Base-by-base conservation (phyloP, 192 early-diverging fungal species). In the Coemansia erecta region DNA sequence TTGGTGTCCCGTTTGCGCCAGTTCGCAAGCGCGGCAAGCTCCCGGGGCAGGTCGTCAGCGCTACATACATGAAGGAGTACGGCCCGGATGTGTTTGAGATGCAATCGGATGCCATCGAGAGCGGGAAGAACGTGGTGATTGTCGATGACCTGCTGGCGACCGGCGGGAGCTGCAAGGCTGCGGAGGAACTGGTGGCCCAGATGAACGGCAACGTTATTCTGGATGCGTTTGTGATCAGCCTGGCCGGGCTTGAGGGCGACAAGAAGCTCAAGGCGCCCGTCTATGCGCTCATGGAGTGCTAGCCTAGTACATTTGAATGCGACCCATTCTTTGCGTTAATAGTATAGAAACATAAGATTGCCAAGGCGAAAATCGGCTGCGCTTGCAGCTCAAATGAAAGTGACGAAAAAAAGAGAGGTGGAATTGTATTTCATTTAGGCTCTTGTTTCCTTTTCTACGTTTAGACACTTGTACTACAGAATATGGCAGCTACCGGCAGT, bases 121-220 rank as follows among this genome's bases (percentile, higher is more conserved):
- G 82, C 8, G 90, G 90, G 28, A 85, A 93, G 73, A 86, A 84
- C 56, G 95, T 98, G 15, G 86, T 99, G 55, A 83, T 98, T 33
- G 73, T 99, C 63, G 97, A 99, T 61, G 97, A 99, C 68, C 74
- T 99, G 72, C 93, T 99, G 79, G 97, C 93, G 33, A 94, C 91
- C 12, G 93, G 93, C 17, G 93, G 93, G 2, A 87, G 83, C 61
- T 93, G 93, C 39, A 80, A 77, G 56, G 94, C 87, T 1, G 93
- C 92, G 3, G 91, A 89, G 65, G 85, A 93, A 49, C 82, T 99
- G 39, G 88, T 98, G 45, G 59, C 68, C 17, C 74, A 87, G 80
- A 67, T 82, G 60, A 83, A 87, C 11, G 97, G 87, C 47, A 86
- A 68, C 21, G 84, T 91, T 22, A 72, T 92, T 6, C 84, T 92